A percentile compares a stretch with the other conserved stretches of the same genome.
These are phyloP conservation scores for Cucurbita moschata DNA, from an alignment of 306 rosid species.

Conservation along the genomic window DNA sequence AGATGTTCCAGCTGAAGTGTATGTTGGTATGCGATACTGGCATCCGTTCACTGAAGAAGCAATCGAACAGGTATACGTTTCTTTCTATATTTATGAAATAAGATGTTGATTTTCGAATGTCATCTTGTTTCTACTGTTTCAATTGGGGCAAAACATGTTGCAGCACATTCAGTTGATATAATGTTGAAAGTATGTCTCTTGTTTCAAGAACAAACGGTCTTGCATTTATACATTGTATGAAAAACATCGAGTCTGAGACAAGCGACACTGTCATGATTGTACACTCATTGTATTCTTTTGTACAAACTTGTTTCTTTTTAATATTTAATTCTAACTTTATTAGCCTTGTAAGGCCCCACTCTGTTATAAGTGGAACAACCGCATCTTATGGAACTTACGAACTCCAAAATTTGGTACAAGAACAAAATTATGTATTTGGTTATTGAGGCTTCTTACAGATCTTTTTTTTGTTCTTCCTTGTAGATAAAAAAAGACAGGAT, in stretches of 20 bases:
- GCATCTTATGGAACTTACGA: background rate
- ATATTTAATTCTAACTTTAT: background rate
- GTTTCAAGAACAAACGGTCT: background rate
- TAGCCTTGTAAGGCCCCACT: background rate
- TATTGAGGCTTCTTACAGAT: slow-evolving; percentile 13
- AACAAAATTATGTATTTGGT: slow-evolving; percentile 4
- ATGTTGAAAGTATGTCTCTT: background rate
- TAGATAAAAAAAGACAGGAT: slow-evolving; percentile 85
- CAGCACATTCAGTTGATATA: slow-evolving; percentile 3
- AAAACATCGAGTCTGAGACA: background rate
- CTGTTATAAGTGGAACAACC: background rate
- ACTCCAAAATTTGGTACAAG: background rate
- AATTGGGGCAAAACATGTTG: background rate
- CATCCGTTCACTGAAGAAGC: slow-evolving; percentile 94
- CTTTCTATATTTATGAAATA: background rate
- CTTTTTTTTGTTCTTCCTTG: background rate
- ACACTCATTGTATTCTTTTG: background rate
- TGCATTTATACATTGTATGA: background rate
- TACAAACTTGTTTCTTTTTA: background rate
- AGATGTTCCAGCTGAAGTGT: slow-evolving; percentile 65
- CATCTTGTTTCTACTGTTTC: background rate
- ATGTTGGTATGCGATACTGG: slow-evolving; percentile 97
- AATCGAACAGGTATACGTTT: slow-evolving; percentile 40
- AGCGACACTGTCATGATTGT: background rate
- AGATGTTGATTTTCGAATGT: slow-evolving; percentile 1